Evolutionary conservation across 2,329 filamentous ascomycete genomes (phyloP).

Genomic region (Penicillium verrucosum): DNA sequence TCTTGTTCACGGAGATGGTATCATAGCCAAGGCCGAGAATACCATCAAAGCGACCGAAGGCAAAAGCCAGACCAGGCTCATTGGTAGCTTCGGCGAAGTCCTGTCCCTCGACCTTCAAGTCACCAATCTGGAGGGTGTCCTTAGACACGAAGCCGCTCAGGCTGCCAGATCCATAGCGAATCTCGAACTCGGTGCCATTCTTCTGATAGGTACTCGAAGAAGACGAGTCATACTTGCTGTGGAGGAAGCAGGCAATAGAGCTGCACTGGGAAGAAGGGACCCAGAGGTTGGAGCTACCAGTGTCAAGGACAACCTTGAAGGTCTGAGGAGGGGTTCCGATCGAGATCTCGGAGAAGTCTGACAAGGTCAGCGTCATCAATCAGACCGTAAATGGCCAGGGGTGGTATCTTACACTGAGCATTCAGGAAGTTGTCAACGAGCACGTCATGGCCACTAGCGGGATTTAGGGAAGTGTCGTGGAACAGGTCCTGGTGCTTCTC

Average conservation of each 20-base stretch:
- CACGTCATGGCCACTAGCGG: constrained; percentile 70
- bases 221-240: constrained; percentile 92
- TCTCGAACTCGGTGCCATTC: constrained; percentile 90
- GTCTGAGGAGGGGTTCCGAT: constrained; percentile 87
- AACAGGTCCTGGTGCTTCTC: constrained; percentile 72
- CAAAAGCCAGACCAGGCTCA: constrained; percentile 95
- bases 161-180: constrained; percentile 91
- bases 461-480: constrained; percentile 66
- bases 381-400: background rate
- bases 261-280: constrained; percentile 85
- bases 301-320: constrained; percentile 99
- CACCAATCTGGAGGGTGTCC: constrained; percentile 81
- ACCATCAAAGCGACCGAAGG: constrained; percentile 95
- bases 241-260: constrained; percentile 97
- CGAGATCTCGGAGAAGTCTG: constrained; percentile 95
- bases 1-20: constrained; percentile 93
- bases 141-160: constrained; percentile 91
- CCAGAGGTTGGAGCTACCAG: constrained; percentile 98
- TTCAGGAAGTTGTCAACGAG: constrained; percentile 98
- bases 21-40: constrained; percentile 94
- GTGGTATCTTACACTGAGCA: constrained; percentile 75
- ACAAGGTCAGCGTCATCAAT: constrained; percentile 9
- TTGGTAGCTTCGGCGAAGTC: constrained; percentile 94
- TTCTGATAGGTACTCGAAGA: constrained; percentile 86
- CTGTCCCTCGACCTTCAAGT: constrained; percentile 82